Evolutionary conservation across 768 basidiomycete species (phyloP).

Genomic region (Serendipita sp.): DNA sequence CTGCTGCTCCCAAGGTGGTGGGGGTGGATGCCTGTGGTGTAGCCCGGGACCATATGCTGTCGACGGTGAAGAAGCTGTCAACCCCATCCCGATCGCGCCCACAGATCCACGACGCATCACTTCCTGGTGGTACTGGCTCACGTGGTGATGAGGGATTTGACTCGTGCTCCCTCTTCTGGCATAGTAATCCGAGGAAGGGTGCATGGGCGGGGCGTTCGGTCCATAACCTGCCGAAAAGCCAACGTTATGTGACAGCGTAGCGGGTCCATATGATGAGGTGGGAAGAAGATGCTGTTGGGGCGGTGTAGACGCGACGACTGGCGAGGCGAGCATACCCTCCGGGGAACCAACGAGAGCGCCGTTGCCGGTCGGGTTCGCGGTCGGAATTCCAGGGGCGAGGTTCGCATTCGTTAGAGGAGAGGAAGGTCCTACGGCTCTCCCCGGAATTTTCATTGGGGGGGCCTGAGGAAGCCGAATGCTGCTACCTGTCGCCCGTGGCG

Average conservation of each 20-base stretch:
- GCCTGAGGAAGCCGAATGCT: slow-evolving; percentile 3
- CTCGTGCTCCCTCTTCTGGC: slow-evolving; percentile 4
- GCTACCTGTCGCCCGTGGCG: not conserved
- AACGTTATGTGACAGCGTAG: not conserved
- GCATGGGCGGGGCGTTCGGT: not conserved
- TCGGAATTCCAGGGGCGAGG: not conserved
- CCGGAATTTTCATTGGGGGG: slow-evolving; percentile 1
- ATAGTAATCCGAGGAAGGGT: not conserved
- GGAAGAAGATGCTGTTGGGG: slow-evolving; percentile 1
- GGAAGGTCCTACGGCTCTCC: slow-evolving; percentile 1
- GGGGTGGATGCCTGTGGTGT: too few relatives aligned
- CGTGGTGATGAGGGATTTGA: slow-evolving; percentile 1
- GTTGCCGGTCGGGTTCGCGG: not conserved
- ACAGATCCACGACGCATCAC: slow-evolving; percentile 1
- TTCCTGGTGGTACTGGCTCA: not conserved
- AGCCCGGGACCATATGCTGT: not conserved
- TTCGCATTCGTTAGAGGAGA: not conserved
- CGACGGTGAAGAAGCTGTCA: not conserved
- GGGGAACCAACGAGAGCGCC: not conserved
- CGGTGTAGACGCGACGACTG: not conserved
- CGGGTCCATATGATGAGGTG: not conserved
- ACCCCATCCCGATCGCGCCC: not conserved
- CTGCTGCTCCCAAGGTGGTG: too few relatives aligned
- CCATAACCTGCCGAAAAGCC: not conserved
- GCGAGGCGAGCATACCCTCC: not conserved